Conservation (phyloP, 2,329 filamentous ascomycete genomes). For the Fusarium miscanthi region DNA sequence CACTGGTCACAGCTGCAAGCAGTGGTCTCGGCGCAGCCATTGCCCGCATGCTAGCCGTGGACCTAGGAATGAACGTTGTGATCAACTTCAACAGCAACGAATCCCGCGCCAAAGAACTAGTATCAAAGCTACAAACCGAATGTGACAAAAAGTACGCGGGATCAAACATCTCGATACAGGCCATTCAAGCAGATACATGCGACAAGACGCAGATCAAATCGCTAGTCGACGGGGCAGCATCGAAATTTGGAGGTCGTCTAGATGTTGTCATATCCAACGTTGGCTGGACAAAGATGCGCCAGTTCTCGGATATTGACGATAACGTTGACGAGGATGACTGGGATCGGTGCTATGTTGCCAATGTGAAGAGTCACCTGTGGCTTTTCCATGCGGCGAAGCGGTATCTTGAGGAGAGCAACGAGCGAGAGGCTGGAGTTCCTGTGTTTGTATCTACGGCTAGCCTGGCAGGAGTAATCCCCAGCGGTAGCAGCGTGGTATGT, state of each 20-base stretch:
- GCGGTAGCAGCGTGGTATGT: conserved; percentile 67
- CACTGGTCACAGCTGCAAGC: conserved; percentile 63
- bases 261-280: conserved; percentile 84
- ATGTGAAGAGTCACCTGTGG: conserved; percentile 72
- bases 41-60: conserved; percentile 72
- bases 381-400: conserved; percentile 64
- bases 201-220: conserved; percentile 23
- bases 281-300: conserved; percentile 62
- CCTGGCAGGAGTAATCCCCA: conserved; percentile 71
- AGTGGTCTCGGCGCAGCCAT: conserved; percentile 79
- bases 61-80: conserved; percentile 72
- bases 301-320: conserved; percentile 61
- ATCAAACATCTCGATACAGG: conserved; percentile 52
- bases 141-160: background rate
- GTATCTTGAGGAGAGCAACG: conserved; percentile 59
- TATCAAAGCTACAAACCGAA: conserved; percentile 61
- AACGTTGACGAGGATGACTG: conserved; percentile 68
- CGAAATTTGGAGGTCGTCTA: conserved; percentile 67
- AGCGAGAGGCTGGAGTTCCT: conserved; percentile 58
- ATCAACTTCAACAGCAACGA: conserved; percentile 78
- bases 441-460: conserved; percentile 73
- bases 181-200: conserved; percentile 63
- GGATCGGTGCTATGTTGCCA: conserved; percentile 69
- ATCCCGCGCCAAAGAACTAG: conserved; percentile 68
- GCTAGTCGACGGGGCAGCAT: conserved; percentile 69